Base-by-base conservation (phyloP, 2,329 filamentous ascomycete species). In the Elsinoe arachidis region DNA sequence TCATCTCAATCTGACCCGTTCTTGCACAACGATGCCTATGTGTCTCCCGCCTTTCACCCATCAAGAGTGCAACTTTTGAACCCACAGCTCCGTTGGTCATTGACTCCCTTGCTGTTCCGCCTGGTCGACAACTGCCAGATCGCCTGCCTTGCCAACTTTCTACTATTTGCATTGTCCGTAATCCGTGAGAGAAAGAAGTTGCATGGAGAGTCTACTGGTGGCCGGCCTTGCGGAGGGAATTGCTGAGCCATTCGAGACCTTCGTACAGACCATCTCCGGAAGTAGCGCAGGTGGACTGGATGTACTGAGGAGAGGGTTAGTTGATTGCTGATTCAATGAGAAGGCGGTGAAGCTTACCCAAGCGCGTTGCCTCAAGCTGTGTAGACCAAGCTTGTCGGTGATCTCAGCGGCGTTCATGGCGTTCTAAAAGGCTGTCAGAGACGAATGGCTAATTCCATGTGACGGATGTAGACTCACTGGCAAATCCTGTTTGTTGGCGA, bases 371-470 rank as follows among this genome's bases (percentile, higher is more conserved):
- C 90, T 90, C 83, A 99, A 82, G 80, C 89, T 95, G 86, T 97
- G 92, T 71, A 99, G 90, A 73, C 93, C 93, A 76, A 99, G 90
- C 86, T 97, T 96, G 81, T 99, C 92, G 76, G 93, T 99, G 77
- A 99, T 97, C 81, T 99, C 93, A 72, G 93, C 92, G 71, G 93
- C 92, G 79, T 95, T 96, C 93, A 97, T 97, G 77, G 93, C 93
- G 74, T 97, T 97, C 91, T 96, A 37, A n/a, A 3, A 43, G 7
- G 33, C 6, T 56, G 49, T 61, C 41, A 59, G 57, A 23, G 19
- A 15, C 7, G 15, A 34, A 2, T 34, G 14, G 17, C 34, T 10
- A 51, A 3, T 17, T 14, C 21, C 10, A 15, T 35, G 30, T 3
- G 17, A 17, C 2, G 56, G 21, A 26, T 35, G 49, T 38, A 12